Conservation (phyloP, 129 eudicot genomes). For the Lactuca sativa region DNA sequence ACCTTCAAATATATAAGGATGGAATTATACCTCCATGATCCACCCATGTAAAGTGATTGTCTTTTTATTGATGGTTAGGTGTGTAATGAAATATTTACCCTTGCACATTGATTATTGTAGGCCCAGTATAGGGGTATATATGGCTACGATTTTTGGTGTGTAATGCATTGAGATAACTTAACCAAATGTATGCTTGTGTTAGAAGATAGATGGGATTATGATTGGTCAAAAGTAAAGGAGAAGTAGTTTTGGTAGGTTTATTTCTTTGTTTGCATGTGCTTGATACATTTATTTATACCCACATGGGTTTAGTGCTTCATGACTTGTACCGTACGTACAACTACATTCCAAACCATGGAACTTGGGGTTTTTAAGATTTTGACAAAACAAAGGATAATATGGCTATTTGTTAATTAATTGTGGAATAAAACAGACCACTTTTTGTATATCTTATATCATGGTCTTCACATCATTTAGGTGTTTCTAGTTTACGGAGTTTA, state of each 20-base stretch:
- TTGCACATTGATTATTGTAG: slow-evolving; percentile 17
- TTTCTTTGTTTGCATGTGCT: slow-evolving; percentile 32
- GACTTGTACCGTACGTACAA: slow-evolving; percentile 14
- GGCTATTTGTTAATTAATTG: not conserved
- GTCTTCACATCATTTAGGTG: not conserved
- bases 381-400: not conserved
- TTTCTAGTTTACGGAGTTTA: not conserved
- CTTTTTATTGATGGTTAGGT: slow-evolving; percentile 14
- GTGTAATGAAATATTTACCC: slow-evolving; percentile 19
- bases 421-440: not conserved
- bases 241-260: slow-evolving; percentile 28
- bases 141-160: slow-evolving; percentile 28
- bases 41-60: slow-evolving; percentile 24
- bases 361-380: not conserved
- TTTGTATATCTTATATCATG: not conserved
- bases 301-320: slow-evolving; percentile 33
- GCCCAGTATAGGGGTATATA: slow-evolving; percentile 19
- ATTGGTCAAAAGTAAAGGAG: slow-evolving; percentile 30
- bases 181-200: slow-evolving; percentile 34
- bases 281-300: slow-evolving; percentile 26
- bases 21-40: slow-evolving; percentile 21
- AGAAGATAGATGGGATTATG: slow-evolving; percentile 33
- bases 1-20: slow-evolving; percentile 24
- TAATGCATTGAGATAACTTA: slow-evolving; percentile 16
- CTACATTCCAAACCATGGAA: slow-evolving; percentile 12